Evolutionary conservation across 345 rosid genomes (phyloP).

Genomic region (Gossypium anomalum): DNA sequence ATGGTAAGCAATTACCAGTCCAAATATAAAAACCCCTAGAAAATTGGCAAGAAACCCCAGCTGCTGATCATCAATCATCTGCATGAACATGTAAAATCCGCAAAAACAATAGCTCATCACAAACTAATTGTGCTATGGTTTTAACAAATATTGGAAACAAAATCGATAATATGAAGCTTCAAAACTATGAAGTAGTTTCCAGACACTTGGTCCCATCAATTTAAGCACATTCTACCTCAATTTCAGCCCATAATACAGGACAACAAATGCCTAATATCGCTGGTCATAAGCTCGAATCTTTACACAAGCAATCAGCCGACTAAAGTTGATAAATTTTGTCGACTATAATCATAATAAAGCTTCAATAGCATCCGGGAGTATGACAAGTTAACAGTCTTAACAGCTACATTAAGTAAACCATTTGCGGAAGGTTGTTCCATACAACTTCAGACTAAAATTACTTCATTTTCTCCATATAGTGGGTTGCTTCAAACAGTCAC

Average conservation of each 20-base stretch:
- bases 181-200: not conserved
- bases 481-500: not conserved
- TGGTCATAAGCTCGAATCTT: not conserved
- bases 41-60: slow-evolving; percentile 72
- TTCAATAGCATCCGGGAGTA: not conserved
- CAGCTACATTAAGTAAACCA: not conserved
- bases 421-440: not conserved
- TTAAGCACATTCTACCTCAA: not conserved
- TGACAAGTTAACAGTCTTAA: not conserved
- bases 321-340: not conserved
- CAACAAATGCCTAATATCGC: not conserved
- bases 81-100: slow-evolving; percentile 21
- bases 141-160: not conserved
- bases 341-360: not conserved
- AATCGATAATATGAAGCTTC: not conserved
- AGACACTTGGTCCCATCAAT: not conserved
- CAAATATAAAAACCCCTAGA: slow-evolving; percentile 73
- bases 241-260: not conserved
- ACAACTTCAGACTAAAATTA: not conserved
- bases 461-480: not conserved
- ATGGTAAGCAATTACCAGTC: slow-evolving; percentile 76
- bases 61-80: slow-evolving; percentile 80
- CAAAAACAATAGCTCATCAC: not conserved
- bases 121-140: not conserved
- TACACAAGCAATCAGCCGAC: not conserved